Percentiles rank a stretch among this genome's conserved stretches.
phyloP scores from a whole-genome alignment of 83 land plant species.

The Picea abies region DNA sequence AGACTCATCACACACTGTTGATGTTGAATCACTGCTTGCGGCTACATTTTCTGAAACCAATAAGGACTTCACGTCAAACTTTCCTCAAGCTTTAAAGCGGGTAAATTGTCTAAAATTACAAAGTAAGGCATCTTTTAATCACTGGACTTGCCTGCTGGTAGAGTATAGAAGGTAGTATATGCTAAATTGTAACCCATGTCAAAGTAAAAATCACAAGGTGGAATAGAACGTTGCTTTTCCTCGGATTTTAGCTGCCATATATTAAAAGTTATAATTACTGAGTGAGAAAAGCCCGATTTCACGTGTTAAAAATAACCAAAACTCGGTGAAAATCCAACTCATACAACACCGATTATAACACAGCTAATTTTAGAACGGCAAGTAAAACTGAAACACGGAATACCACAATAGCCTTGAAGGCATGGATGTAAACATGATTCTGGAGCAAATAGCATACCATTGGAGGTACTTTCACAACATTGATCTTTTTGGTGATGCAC shows the following conservation, averaged over 20 bases:
- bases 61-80: not conserved
- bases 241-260: conserved; percentile 25
- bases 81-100: not conserved
- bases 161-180: conserved; percentile 61
- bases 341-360: not conserved
- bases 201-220: conserved; percentile 73
- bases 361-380: not conserved
- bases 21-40: conserved; percentile 28
- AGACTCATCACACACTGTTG: conserved; percentile 26
- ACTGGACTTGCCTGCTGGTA: conserved; percentile 41
- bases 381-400: not conserved
- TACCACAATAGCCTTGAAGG: not conserved
- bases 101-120: not conserved
- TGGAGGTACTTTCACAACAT: conserved; percentile 52
- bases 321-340: not conserved
- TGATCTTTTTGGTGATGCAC: conserved; percentile 67
- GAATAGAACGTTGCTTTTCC: conserved; percentile 21
- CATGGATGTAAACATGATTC: not conserved
- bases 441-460: conserved; percentile 32
- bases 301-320: too few relatives aligned
- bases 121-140: not conserved
- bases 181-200: conserved; percentile 75
- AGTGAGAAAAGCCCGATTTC: not conserved
- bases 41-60: conserved; percentile 29
- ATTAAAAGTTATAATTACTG: not conserved